Evolutionary conservation across 805 yeast species (phyloP).

Genomic region (Yarrowia porcina): DNA sequence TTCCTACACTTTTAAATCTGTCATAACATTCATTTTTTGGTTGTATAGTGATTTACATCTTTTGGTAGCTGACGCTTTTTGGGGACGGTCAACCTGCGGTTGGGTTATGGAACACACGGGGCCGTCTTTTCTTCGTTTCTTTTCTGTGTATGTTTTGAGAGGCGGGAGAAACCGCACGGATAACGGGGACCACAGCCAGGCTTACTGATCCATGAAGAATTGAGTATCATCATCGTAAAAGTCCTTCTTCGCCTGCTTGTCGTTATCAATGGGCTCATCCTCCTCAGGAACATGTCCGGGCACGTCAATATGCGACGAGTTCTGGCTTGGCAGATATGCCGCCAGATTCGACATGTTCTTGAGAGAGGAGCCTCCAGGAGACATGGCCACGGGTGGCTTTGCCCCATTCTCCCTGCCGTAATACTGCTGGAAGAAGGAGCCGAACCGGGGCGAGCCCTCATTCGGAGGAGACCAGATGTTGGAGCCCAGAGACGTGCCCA

Average conservation of each 20-base stretch:
- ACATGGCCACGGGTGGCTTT: slow-evolving; percentile 18
- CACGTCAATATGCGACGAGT: not conserved
- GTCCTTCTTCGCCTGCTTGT: slow-evolving; percentile 11
- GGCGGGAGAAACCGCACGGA: not conserved
- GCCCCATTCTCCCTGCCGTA: slow-evolving; percentile 18
- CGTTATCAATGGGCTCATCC: slow-evolving; percentile 5
- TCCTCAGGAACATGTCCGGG: slow-evolving; percentile 12
- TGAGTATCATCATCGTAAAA: slow-evolving; percentile 26
- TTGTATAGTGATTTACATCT: slow-evolving; percentile 19
- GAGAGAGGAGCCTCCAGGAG: not conserved
- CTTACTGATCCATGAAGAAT: slow-evolving; percentile 25
- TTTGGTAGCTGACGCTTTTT: slow-evolving; percentile 22
- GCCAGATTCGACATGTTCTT: slow-evolving; percentile 8
- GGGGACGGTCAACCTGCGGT: slow-evolving; percentile 5
- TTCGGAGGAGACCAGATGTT: slow-evolving; percentile 24
- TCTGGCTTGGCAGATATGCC: slow-evolving; percentile 3
- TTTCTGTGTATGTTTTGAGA: not conserved
- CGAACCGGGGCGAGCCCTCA: slow-evolving; percentile 23
- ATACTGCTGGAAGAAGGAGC: slow-evolving; percentile 23
- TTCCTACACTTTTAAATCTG: not conserved
- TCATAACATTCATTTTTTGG: slow-evolving; percentile 21
- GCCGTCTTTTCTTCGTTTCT: not conserved
- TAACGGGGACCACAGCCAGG: not conserved
- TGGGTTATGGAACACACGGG: slow-evolving; percentile 8
- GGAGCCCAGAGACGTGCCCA: slow-evolving; percentile 22